A percentile compares a stretch with the other conserved stretches of the same genome.
Evolutionary conservation across 805 yeast genomes (phyloP).

Genomic region (Candida quercuum): DNA sequence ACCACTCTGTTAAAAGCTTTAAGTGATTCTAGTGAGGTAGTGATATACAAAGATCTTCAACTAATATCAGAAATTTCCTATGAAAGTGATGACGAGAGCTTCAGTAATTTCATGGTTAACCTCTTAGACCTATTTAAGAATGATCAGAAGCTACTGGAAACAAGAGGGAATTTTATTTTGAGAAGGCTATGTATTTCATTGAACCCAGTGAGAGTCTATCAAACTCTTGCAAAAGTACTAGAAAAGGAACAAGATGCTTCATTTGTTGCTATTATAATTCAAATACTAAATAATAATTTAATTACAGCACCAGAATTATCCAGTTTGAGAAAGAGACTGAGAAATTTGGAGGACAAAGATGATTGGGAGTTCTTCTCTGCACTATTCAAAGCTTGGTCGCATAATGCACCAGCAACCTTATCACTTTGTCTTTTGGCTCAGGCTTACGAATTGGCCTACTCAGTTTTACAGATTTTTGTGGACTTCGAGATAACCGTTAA

Average conservation of each 20-base stretch:
- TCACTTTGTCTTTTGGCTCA: slow-evolving; percentile 83
- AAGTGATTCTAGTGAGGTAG: slow-evolving; percentile 67
- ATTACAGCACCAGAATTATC: slow-evolving; percentile 81
- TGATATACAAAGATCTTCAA: slow-evolving; percentile 67
- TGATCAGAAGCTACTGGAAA: slow-evolving; percentile 61
- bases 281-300: slow-evolving; percentile 79
- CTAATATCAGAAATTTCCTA: slow-evolving; percentile 67
- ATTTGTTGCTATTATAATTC: slow-evolving; percentile 77
- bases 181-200: slow-evolving; percentile 78
- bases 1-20: slow-evolving; percentile 72
- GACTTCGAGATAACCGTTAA: slow-evolving; percentile 77
- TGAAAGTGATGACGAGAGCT: slow-evolving; percentile 69
- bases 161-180: slow-evolving; percentile 77
- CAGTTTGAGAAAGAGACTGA: slow-evolving; percentile 61
- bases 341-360: slow-evolving; percentile 52
- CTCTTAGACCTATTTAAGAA: slow-evolving; percentile 63
- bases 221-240: slow-evolving; percentile 72
- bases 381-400: slow-evolving; percentile 87
- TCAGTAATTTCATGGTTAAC: slow-evolving; percentile 68
- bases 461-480: slow-evolving; percentile 75
- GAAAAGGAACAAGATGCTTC: slow-evolving; percentile 53
- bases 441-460: slow-evolving; percentile 80
- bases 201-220: slow-evolving; percentile 78
- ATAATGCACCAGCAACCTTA: slow-evolving; percentile 82
- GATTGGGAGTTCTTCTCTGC: slow-evolving; percentile 69